A percentile compares a stretch with the other conserved stretches of the same genome.
Conservation (phyloP, 495 filamentous ascomycete genomes). For the Eremomyces bilateralis region DNA sequence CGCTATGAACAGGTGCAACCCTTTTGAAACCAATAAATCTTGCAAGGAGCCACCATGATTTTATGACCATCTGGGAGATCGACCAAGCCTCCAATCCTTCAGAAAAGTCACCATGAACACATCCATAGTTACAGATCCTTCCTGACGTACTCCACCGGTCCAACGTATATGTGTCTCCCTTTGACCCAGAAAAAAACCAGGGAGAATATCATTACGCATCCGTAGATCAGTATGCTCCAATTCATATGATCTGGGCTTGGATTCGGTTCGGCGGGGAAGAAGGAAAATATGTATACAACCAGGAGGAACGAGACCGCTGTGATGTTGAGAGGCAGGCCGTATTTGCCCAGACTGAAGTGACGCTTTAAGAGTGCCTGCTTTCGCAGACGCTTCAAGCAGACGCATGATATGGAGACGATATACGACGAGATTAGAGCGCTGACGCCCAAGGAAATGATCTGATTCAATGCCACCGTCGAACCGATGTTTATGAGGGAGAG, state of each 20-base stretch:
- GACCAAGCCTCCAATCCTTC: no score
- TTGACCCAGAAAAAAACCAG: constrained; percentile 10
- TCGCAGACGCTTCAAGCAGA: constrained; percentile 8
- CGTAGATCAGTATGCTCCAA: constrained; percentile 15
- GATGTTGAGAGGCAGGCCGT: constrained; percentile 9
- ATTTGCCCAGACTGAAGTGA: constrained; percentile 3
- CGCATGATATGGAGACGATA: constrained; percentile 8
- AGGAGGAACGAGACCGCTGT: constrained; percentile 13
- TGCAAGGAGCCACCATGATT: no score
- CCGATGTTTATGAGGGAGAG: constrained; percentile 40
- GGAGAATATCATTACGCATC: constrained; percentile 11
- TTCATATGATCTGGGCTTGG: constrained; percentile 10
- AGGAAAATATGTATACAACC: constrained; percentile 13
- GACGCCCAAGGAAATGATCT: constrained; percentile 23
- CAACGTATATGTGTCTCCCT: constrained; percentile 12
- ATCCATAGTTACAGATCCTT: constrained; percentile 3
- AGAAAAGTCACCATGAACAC: no score
- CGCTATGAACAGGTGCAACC: no score
- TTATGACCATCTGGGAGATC: no score
- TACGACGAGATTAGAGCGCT: constrained; percentile 10
- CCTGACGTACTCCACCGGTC: constrained; percentile 3
- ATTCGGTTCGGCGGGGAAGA: constrained; percentile 12
- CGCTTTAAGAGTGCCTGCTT: constrained; percentile 7
- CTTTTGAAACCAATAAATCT: no score
- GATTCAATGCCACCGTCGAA: constrained; percentile 31